Evolutionary conservation across 495 filamentous ascomycete genomes (phyloP), one percentile per base, ranked within the genome.

Genomic region (Pyrenula aspistea): DNA sequence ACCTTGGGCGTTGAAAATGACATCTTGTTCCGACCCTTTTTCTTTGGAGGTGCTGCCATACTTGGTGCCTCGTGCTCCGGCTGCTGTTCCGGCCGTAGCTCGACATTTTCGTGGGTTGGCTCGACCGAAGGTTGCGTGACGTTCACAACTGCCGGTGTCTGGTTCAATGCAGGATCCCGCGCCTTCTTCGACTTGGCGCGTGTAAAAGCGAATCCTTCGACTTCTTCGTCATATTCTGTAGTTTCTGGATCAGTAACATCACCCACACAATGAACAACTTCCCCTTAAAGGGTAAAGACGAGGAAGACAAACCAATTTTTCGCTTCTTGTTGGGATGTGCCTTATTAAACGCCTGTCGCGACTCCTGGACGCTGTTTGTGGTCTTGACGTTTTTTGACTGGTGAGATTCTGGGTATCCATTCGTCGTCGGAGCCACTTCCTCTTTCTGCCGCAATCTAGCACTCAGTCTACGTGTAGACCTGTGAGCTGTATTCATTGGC

Each of bases 191-290:
- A 60, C 10, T 71, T 68, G 25, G 73, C 69, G 53, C 77, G 70
- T 11, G 75, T 73, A 55, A 82, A 83, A 48, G 73, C 65, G 56
- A 83, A 83, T 15, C 77, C 80, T 54, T 77, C 79, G 51, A 67
- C 67, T 57, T 80, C 79, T 53, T 83, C 79, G 42, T 81, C 75
- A 57, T 76, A 81, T 42, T 57, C 75, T 78, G 61, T 49, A 58
- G 2, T 11, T 20, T 52, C 50, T 20, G 4, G 19, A 19, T 61
- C 65, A 52, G 31, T 49, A 2, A 53, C 56, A 25, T 67, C 53
- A 8, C 50, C 55, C 25, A 56, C 22, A 12, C 64, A 62, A 49
- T 62, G 58, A 49, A 54, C 12, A 15, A 57, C 31, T 24, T 42
- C 20, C 50, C 50, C 8, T 8, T 20, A 11, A 10, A 19, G 50